phyloP scores from a whole-genome alignment of 768 basidiomycete species.

The Hericium coralloides region DNA sequence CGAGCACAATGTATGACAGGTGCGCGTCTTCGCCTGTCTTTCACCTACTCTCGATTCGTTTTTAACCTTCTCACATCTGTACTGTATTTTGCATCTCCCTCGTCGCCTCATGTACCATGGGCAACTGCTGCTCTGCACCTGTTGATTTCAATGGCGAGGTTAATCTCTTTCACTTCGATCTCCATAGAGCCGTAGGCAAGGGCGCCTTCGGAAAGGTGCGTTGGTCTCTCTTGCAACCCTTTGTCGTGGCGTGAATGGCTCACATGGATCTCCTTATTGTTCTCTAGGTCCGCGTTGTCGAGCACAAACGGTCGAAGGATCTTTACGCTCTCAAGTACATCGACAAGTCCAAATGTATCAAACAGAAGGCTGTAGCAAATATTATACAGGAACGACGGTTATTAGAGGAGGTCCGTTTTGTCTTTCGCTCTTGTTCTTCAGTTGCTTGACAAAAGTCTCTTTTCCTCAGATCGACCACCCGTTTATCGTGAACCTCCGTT shows the following conservation, averaged over 20 bases:
- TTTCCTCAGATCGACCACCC: slow-evolving; percentile 69
- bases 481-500: slow-evolving; percentile 83
- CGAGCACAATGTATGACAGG: slow-evolving; percentile 3
- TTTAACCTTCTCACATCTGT: slow-evolving; percentile 7
- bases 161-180: slow-evolving; percentile 93
- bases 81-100: background rate
- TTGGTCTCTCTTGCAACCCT: background rate
- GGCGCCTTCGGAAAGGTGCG: slow-evolving; percentile 96
- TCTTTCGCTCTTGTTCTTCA: background rate
- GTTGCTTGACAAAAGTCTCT: background rate
- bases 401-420: slow-evolving; percentile 37
- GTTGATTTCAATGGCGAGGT: slow-evolving; percentile 53
- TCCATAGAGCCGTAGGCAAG: slow-evolving; percentile 91
- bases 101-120: slow-evolving; percentile 13
- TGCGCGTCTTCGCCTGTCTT: background rate
- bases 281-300: slow-evolving; percentile 43
- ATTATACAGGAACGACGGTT: slow-evolving; percentile 45
- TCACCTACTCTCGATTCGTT: slow-evolving; percentile 6
- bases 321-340: slow-evolving; percentile 51
- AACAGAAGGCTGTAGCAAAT: slow-evolving; percentile 41
- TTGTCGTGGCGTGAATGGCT: background rate
- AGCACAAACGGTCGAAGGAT: slow-evolving; percentile 43
- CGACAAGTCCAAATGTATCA: slow-evolving; percentile 44
- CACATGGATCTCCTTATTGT: background rate
- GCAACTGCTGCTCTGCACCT: slow-evolving; percentile 29